These are phyloP conservation scores for Diospyros kaki DNA, from an alignment of 148 eudicot genomes.

Conservation along the genomic window DNA sequence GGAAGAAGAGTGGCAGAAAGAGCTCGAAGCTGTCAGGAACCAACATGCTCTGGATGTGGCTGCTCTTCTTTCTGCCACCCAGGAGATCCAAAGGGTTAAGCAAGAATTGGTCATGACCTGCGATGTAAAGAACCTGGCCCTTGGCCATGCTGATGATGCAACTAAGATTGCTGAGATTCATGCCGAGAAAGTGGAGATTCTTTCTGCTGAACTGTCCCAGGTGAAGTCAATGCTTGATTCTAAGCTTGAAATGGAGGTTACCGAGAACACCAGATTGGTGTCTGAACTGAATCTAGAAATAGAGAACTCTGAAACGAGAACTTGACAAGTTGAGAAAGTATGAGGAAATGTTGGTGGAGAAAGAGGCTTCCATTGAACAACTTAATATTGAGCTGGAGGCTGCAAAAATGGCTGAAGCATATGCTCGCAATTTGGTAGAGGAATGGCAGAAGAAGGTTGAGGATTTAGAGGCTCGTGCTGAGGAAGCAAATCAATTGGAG, in stretches of 20 bases:
- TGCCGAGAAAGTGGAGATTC: slow-evolving; percentile 56
- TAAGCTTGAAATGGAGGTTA: slow-evolving; percentile 40
- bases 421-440: slow-evolving; percentile 54
- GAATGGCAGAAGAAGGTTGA: slow-evolving; percentile 67
- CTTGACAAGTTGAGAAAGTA: slow-evolving; percentile 36
- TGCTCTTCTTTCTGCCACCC: slow-evolving; percentile 55
- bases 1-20: slow-evolving; percentile 78
- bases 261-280: slow-evolving; percentile 35
- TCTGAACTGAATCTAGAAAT: slow-evolving; percentile 47
- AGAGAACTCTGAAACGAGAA: slow-evolving; percentile 44
- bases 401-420: slow-evolving; percentile 74
- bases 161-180: slow-evolving; percentile 78
- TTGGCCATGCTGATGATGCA: slow-evolving; percentile 82
- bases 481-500: slow-evolving; percentile 62
- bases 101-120: slow-evolving; percentile 58
- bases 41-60: slow-evolving; percentile 72
- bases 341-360: slow-evolving; percentile 52
- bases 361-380: slow-evolving; percentile 60
- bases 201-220: slow-evolving; percentile 61
- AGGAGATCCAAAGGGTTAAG: slow-evolving; percentile 67
- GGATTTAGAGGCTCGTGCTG: slow-evolving; percentile 47
- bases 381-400: slow-evolving; percentile 79
- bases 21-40: slow-evolving; percentile 59
- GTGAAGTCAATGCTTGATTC: slow-evolving; percentile 69
- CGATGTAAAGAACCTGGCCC: slow-evolving; percentile 70